A percentile compares a stretch with the other conserved stretches of the same genome.
These are phyloP conservation scores for Coemansia sp. DNA, from an alignment of 192 early-diverging fungal species.

Conservation along the genomic window DNA sequence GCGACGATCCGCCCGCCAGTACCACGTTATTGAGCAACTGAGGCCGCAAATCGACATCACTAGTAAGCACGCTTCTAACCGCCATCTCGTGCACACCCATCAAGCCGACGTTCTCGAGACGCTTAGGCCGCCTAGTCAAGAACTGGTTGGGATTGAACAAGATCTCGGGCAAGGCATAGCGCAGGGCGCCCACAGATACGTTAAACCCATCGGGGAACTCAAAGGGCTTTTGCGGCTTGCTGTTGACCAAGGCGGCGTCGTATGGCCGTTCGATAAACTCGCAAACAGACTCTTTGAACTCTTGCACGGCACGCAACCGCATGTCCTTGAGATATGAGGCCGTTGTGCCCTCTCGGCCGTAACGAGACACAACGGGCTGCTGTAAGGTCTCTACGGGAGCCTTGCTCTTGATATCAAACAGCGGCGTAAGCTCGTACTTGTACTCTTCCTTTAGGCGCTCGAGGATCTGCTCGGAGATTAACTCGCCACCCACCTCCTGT, in stretches of 20 bases:
- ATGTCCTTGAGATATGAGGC: conserved; percentile 73
- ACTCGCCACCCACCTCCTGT: conserved; percentile 80
- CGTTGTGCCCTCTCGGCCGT: conserved; percentile 23
- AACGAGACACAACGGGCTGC: conserved; percentile 57
- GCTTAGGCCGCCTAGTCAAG: conserved; percentile 42
- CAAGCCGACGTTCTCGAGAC: conserved; percentile 19
- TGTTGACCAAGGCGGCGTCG: conserved; percentile 31
- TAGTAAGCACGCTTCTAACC: conserved; percentile 67
- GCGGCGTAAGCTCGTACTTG: conserved; percentile 71
- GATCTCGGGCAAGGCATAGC: conserved; percentile 83
- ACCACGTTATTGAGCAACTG: conserved; percentile 81
- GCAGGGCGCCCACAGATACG: conserved; percentile 71
- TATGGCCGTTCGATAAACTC: conserved; percentile 63
- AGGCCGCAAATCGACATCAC: conserved; percentile 88
- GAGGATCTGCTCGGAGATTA: conserved; percentile 76
- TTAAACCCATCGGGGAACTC: conserved; percentile 98
- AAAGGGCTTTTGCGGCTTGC: conserved; percentile 79
- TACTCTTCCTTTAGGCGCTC: conserved; percentile 61
- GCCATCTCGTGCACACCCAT: conserved; percentile 76
- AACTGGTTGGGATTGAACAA: conserved; percentile 80
- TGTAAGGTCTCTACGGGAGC: conserved; percentile 69
- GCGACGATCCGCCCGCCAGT: conserved; percentile 86
- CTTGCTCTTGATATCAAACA: conserved; percentile 83
- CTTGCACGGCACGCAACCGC: conserved; percentile 76
- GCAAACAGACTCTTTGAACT: conserved; percentile 94